Evolutionary conservation across 192 early-diverging fungal species (phyloP), one percentile per base, ranked within the genome.

Genomic region (Coemansia sp.): DNA sequence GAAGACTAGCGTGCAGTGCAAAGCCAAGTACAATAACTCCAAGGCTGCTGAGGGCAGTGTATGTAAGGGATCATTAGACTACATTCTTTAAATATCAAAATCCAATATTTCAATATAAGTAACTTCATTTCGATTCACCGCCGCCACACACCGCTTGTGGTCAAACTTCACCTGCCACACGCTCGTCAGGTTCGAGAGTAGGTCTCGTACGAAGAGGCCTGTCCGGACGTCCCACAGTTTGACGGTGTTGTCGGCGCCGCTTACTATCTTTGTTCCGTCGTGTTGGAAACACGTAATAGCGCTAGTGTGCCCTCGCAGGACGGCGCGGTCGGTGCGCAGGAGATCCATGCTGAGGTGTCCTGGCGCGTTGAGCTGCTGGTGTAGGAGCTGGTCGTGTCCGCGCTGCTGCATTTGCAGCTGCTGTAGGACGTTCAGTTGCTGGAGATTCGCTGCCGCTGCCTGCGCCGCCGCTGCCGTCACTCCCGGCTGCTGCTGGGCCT

Each of bases 261-360:
- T 94, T 28, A 98, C 94, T 18, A 98, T 91, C 50, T 97, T 96
- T 33, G 87, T 83, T 11, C 85, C 87, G 71, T 99, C 97, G 72
- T 97, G 93, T 72, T 99, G 96, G 82, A 99, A 97, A 66, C 96
- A 98, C 3, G 97, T 99, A 48, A 99, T 99, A 9, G 97, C 95
- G 3, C 65, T 75, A 3, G 72, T 61, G 38, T 85, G 31, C 86
- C 91, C 33, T 70, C 69, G 69, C 94, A 95, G n/a, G 85, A 81
- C 64, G 21, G 47, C 47, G 3, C 94, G 38, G 84, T 89, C 60
- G 88, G 85, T 43, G 85, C 80, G 84, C 8, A 81, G 39, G 25
- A 81, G 37, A 21, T 78, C 70, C n/a, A 43, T 45, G 21, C 20
- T 18, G 9, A 26, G 3, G 58, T 26, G 2, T 26, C 63, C 43